Percentiles rank a stretch among this genome's conserved stretches.
These are phyloP conservation scores for Fusarium sp. DNA, from an alignment of 2,329 filamentous ascomycete genomes.

Conservation along the genomic window DNA sequence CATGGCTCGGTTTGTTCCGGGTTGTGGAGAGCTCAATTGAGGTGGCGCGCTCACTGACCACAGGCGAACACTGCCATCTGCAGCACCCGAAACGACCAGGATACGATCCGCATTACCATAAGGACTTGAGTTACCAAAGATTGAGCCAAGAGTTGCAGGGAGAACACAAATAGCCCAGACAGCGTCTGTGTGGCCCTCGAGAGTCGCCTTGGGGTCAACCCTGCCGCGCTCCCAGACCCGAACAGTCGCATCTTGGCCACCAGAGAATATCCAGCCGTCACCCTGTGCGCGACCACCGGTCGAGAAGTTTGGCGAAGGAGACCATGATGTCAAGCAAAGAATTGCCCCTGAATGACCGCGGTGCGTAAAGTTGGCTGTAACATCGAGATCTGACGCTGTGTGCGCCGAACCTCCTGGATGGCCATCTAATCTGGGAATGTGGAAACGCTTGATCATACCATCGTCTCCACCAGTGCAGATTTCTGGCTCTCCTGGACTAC, in stretches of 20 bases:
- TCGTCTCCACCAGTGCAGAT: slow-evolving; percentile 97
- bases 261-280: slow-evolving; percentile 98
- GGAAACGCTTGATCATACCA: slow-evolving; percentile 95
- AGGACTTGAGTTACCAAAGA: slow-evolving; percentile 81
- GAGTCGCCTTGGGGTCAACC: slow-evolving; percentile 93
- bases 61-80: slow-evolving; percentile 90
- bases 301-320: slow-evolving; percentile 87
- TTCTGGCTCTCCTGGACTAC: slow-evolving; percentile 94
- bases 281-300: slow-evolving; percentile 89
- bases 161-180: slow-evolving; percentile 97
- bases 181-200: slow-evolving; percentile 94
- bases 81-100: slow-evolving; percentile 88
- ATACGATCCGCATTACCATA: slow-evolving; percentile 88
- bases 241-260: slow-evolving; percentile 92
- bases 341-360: slow-evolving; percentile 93
- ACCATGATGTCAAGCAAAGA: slow-evolving; percentile 87
- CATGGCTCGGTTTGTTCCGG: slow-evolving; percentile 71
- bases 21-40: slow-evolving; percentile 84
- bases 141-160: slow-evolving; percentile 81
- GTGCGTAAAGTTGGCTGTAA: slow-evolving; percentile 94
- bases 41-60: slow-evolving; percentile 96
- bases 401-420: slow-evolving; percentile 60
- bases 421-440: slow-evolving; percentile 84
- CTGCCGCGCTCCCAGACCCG: slow-evolving; percentile 95
- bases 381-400: slow-evolving; percentile 84